A percentile compares a stretch with the other conserved stretches of the same genome.
These are phyloP conservation scores for Acanthamoeba lugdunensis DNA, from an alignment of 208 protist species.

Conservation along the genomic window DNA sequence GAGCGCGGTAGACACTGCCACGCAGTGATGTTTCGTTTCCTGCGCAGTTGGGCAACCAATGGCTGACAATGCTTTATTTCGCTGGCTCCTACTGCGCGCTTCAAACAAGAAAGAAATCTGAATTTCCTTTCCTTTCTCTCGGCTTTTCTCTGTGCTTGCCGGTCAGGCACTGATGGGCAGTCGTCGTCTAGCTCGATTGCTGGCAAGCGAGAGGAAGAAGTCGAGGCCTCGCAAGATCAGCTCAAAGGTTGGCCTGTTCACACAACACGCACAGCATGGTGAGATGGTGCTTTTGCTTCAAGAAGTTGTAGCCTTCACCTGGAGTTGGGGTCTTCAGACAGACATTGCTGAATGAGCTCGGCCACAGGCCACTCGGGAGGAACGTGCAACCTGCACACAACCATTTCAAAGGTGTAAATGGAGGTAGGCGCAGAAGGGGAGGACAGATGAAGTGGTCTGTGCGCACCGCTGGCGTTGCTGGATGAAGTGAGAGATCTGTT, in stretches of 20 bases:
- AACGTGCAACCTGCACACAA: neutral
- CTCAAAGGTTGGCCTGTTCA: neutral
- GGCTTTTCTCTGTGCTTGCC: neutral
- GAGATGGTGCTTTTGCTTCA: no score
- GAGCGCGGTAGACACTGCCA: neutral
- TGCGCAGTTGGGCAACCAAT: neutral
- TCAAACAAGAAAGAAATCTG: neutral
- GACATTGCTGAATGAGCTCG: constrained; percentile 5
- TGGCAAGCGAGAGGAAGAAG: constrained; percentile 32
- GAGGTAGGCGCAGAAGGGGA: neutral
- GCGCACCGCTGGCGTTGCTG: neutral
- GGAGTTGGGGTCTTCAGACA: neutral
- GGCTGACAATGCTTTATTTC: neutral
- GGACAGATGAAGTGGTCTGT: neutral
- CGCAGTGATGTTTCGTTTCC: neutral
- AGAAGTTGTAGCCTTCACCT: no score
- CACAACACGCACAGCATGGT: neutral
- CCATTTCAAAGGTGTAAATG: neutral
- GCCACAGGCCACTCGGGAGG: constrained; percentile 27
- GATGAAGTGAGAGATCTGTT: neutral
- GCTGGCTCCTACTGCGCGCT: neutral
- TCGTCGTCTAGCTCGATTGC: neutral
- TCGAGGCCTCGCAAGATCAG: neutral
- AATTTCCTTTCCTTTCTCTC: constrained; percentile 6
- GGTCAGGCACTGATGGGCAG: neutral